Evolutionary conservation across 345 rosid genomes (phyloP).

Genomic region (Salix udensis): DNA sequence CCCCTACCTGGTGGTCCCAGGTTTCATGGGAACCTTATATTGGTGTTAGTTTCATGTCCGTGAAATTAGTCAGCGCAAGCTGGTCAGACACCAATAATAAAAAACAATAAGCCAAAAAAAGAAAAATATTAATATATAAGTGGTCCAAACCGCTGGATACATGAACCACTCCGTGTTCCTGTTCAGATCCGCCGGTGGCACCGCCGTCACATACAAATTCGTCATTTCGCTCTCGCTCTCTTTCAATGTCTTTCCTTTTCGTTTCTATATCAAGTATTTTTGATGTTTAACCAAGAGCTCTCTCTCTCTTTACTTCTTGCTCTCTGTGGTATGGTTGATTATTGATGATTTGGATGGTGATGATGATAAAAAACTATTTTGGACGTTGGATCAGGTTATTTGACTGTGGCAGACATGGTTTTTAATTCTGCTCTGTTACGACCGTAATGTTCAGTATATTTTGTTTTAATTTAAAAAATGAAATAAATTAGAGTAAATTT

Average conservation of each 20-base stretch:
- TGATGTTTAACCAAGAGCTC: not conserved
- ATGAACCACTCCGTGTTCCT: slow-evolving; percentile 90
- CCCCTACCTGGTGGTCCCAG: too few relatives aligned
- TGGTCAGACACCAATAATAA: slow-evolving; percentile 2
- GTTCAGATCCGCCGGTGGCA: slow-evolving; percentile 80
- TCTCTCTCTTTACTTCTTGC: not conserved
- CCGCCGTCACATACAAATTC: slow-evolving; percentile 61
- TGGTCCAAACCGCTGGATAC: slow-evolving; percentile 84
- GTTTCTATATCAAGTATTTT: not conserved
- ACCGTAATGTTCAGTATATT: too few relatives aligned
- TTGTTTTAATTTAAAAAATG: too few relatives aligned
- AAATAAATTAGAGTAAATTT: too few relatives aligned
- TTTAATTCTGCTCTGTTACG: too few relatives aligned
- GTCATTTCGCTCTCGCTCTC: slow-evolving; percentile 22
- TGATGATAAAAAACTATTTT: too few relatives aligned
- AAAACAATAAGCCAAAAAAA: slow-evolving; percentile 70
- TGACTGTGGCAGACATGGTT: too few relatives aligned
- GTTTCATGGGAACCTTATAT: too few relatives aligned
- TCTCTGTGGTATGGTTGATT: not conserved
- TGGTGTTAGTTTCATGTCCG: too few relatives aligned
- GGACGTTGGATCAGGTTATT: too few relatives aligned
- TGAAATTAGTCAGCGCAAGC: too few relatives aligned
- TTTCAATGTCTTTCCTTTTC: not conserved
- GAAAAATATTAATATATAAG: slow-evolving; percentile 66
- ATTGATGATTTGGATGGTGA: not conserved